Base-by-base conservation (phyloP, 257 asterid genomes). In the Perilla frutescens region DNA sequence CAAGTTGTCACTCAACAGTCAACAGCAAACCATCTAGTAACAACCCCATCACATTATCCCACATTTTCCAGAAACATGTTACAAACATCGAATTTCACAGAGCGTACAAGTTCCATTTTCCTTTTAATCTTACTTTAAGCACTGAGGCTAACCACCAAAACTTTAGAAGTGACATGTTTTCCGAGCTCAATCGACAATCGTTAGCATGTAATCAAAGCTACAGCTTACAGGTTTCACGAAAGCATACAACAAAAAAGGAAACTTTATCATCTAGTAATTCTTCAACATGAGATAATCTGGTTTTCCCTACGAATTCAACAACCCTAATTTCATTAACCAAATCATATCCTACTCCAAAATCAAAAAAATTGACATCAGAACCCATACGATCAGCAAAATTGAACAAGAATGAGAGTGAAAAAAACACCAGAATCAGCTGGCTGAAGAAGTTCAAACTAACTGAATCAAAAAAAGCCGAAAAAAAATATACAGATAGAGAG, bases 281-380 rank as follows among this genome's bases (percentile, higher is more conserved):
- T 31, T 62, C 60, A 49, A 37, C 55, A 4, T 8, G 8, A 6
- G 26, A 49, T 32, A 31, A 34, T 4, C 20, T 68, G 9, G 14
- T 20, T 69, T 26, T 26, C 26, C 40, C 15, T 43, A 32, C 8
- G 44, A 50, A 32, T 14, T 60, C 36, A 67, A 48, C 58, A 75
- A 60, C 75, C 78, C 77, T 56, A 77, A 71, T 26, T 69, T 48
- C 57, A 8, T 13, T 45, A 57, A 72, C 40, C 14, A 34, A 9
- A 58, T 13, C 57, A 47, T 47, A 48, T 51, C 62, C 74, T 58
- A 47, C 78, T 57, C 66, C 66, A 20, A 40, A 40, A 63, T 36
- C 11, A 34, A 34, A 58, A 58, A 68, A n/a, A 5, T 34, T 68
- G 12, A 34, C 13, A 68, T n/a, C 64, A 55, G 10, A 72, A 43